phyloP scores from a whole-genome alignment of 768 basidiomycete genomes.

The Coprinopsis strossmayeri region DNA sequence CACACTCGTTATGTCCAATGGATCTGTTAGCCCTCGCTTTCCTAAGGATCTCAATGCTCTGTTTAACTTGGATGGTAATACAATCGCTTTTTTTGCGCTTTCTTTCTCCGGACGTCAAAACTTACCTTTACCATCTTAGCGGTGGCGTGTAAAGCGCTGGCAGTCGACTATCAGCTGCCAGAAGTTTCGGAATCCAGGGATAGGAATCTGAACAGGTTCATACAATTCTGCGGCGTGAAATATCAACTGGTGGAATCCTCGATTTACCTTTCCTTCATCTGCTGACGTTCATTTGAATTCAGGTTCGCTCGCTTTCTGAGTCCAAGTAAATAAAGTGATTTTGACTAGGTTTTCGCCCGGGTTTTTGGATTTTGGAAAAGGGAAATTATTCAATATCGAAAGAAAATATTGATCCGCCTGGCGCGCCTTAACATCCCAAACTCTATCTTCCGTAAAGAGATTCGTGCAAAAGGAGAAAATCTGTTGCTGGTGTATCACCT shows the following conservation, averaged over 20 bases:
- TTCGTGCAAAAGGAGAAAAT: too few relatives aligned
- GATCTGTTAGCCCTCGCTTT: constrained; percentile 39
- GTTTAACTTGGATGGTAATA: constrained; percentile 47
- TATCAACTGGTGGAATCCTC: constrained; percentile 45
- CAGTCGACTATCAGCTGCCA: constrained; percentile 31
- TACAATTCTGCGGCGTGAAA: constrained; percentile 50
- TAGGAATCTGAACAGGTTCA: constrained; percentile 47
- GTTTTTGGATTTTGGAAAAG: too few relatives aligned
- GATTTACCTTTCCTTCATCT: not conserved
- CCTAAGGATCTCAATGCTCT: constrained; percentile 46
- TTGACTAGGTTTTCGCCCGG: too few relatives aligned
- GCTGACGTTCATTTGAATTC: constrained; percentile 1
- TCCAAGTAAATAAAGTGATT: too few relatives aligned
- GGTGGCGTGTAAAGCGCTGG: constrained; percentile 26
- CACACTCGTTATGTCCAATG: constrained; percentile 42
- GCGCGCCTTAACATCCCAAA: too few relatives aligned
- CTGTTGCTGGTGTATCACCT: too few relatives aligned
- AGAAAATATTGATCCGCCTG: too few relatives aligned
- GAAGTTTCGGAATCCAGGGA: constrained; percentile 34
- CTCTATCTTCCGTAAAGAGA: too few relatives aligned
- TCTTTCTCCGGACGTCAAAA: not conserved
- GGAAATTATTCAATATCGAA: too few relatives aligned
- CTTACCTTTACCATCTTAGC: constrained; percentile 15
- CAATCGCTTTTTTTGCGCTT: not conserved
- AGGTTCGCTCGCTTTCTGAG: not conserved